A percentile compares a stretch with the other conserved stretches of the same genome.
These are phyloP conservation scores for Xylaria acuta DNA, from an alignment of 495 filamentous ascomycete species.

Conservation along the genomic window DNA sequence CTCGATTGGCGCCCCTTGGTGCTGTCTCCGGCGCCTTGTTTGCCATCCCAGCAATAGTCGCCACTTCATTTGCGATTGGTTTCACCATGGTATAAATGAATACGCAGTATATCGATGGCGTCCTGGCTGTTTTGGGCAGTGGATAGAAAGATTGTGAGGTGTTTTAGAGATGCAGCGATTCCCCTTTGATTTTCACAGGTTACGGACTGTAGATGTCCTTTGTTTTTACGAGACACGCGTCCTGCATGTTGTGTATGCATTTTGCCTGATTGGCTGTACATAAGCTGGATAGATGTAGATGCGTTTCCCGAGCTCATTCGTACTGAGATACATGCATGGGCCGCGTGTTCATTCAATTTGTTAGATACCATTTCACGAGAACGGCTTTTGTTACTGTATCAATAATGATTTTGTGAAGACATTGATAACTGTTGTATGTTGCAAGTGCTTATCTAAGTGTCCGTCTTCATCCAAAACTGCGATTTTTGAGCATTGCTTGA, in stretches of 20 bases:
- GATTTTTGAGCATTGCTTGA: neutral
- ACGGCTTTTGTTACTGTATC: neutral
- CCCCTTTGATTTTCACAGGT: slow-evolving; percentile 26
- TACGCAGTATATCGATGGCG: slow-evolving; percentile 33
- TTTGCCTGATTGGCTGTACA: slow-evolving; percentile 24
- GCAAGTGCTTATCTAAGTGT: neutral
- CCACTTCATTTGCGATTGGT: slow-evolving; percentile 36
- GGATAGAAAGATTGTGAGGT: slow-evolving; percentile 23
- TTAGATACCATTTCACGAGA: slow-evolving; percentile 14
- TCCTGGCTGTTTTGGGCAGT: slow-evolving; percentile 20
- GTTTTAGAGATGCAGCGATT: slow-evolving; percentile 24
- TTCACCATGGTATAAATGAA: slow-evolving; percentile 38
- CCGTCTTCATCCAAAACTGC: neutral
- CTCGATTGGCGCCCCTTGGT: slow-evolving; percentile 34
- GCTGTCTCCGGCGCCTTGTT: slow-evolving; percentile 34
- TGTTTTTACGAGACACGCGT: slow-evolving; percentile 23
- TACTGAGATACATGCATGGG: neutral
- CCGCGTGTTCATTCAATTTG: neutral
- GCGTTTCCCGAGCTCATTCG: slow-evolving; percentile 7
- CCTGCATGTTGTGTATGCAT: slow-evolving; percentile 23
- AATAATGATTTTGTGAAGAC: neutral
- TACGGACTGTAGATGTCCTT: slow-evolving; percentile 22
- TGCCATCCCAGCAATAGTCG: slow-evolving; percentile 36
- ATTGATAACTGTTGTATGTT: neutral
- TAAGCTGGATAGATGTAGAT: slow-evolving; percentile 23